Base-by-base conservation (phyloP, 1,284 basidiomycete genomes). In the Marasmius tenuissimus region DNA sequence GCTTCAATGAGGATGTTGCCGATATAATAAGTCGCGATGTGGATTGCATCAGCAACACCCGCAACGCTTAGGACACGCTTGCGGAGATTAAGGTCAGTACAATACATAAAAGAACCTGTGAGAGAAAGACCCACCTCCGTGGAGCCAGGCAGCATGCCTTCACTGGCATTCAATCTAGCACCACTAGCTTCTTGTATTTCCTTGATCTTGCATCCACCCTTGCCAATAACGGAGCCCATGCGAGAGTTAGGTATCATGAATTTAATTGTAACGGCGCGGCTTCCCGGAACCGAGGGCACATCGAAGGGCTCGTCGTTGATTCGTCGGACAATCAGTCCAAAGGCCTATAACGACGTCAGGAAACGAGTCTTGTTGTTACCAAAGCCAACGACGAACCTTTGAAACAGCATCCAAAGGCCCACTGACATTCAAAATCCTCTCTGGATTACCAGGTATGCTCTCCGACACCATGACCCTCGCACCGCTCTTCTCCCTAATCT, bases 271-370 rank as follows among this genome's bases (percentile, higher is more conserved):
- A 98, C 97, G 27, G 97, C 96, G 62, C 97, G 88, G 70, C 95
- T 97, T 60, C 97, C 97, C 49, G 97, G 97, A 6, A 99, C 92
- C 34, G 97, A 99, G 10, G 97, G 93, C 59, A 94, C 91, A 72
- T 98, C 97, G 74, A 97, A 98, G 0, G 97, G 97, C 75, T 99
- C 97, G 74, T 99, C 97, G 74, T 99, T 99, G 78, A 99, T 98
- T 68, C 97, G 88, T 64, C 97, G 92, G 14, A 99, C 97, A 68
- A 99, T 97, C 62, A 99, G 87, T 63, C 97, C 97, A 75, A 99
- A 99, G 4, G 97, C 97, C 96, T 98, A 39, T 57, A 47, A 55
- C 63, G 57, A 58, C 56, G 61, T 27, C 63, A 51, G 58, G 47
- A 61, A 63, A 59, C 65, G 48, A 45, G 48, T 50, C 63, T 47